These are phyloP conservation scores for Mycena citricolor DNA, from an alignment of 1,284 basidiomycete genomes.

Conservation along the genomic window DNA sequence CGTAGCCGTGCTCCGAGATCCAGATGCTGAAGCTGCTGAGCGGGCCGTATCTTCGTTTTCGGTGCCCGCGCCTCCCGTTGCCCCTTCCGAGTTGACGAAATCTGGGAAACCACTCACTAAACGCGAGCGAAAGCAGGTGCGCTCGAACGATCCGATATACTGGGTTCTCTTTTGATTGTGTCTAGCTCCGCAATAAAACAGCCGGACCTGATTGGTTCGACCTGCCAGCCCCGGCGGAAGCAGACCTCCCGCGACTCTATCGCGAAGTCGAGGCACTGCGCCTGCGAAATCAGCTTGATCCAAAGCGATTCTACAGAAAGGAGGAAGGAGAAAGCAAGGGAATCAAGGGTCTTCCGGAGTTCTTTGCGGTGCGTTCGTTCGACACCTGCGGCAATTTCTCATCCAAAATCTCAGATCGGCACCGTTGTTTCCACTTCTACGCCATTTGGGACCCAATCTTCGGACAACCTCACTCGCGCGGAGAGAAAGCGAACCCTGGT, in stretches of 20 bases:
- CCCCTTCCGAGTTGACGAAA: constrained; percentile 57
- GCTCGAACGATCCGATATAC: constrained; percentile 23
- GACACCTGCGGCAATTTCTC: constrained; percentile 10
- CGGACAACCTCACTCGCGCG: constrained; percentile 67
- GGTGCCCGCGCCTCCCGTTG: constrained; percentile 53
- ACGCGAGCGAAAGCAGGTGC: constrained; percentile 67
- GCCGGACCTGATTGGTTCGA: constrained; percentile 90
- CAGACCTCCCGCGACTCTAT: constrained; percentile 80
- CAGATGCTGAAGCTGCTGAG: constrained; percentile 56
- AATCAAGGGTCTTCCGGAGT: constrained; percentile 83
- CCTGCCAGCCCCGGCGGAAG: constrained; percentile 80
- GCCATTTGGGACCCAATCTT: constrained; percentile 73
- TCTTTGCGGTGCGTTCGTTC: constrained; percentile 82
- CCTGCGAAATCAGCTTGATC: constrained; percentile 90
- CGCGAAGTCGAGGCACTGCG: constrained; percentile 93
- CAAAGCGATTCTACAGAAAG: constrained; percentile 91
- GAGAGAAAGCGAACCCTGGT: constrained; percentile 82
- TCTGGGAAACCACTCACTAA: constrained; percentile 64
- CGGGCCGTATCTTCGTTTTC: constrained; percentile 43
- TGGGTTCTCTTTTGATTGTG: constrained; percentile 5
- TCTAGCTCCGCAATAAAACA: constrained; percentile 69
- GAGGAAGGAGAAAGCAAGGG: constrained; percentile 84
- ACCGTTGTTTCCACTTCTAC: constrained; percentile 77
- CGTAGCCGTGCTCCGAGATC: constrained; percentile 54
- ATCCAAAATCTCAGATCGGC: constrained; percentile 70